Evolutionary conservation across 2,329 filamentous ascomycete species (phyloP), one percentile per base, ranked within the genome.

Genomic region (Diplodia intermedia): DNA sequence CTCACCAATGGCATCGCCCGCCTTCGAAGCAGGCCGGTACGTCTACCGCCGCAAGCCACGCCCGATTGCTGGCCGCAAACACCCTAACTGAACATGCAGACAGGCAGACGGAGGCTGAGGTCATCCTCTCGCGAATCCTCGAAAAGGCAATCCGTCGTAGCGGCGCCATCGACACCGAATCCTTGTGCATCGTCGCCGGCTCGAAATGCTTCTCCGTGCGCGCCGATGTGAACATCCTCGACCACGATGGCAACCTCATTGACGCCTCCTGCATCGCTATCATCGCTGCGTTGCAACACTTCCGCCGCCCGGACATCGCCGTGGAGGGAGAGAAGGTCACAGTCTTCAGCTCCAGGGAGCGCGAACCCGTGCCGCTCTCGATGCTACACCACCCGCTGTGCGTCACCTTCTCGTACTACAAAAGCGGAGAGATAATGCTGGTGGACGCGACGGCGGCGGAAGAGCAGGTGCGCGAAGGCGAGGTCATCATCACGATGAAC

Each of bases 111-210:
- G 91, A 96, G 74, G 87, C 90, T 67, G 95, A 98, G 81, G 86
- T 94, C 2, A 86, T 97, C 52, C 88, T 98, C 33, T 93, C 94
- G 11, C 90, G 94, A 40, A 87, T 95, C 52, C 89, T 99, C 23
- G 95, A 99, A 79, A 97, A 97, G 82, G 94, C 95, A 9, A 89
- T 98, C 69, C 93, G 95, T 52, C 90, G 95, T 69, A 97, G 94
- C 1, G 91, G 91, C 73, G 94, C 95, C 7, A 88, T 99, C 50
- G 94, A 98, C 79, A 97, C 94, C 40, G 95, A 99, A 81, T 97
- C 94, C 4, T 86, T 99, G 54, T 99, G 95, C 79, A 92, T 99
- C 26, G 85, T 97, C 33, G 93, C 95, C 12, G 94, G 92, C 8
- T 86, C 91, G 69, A 97, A 96, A 79, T 95, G 92, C 82, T 99